Evolutionary conservation across 106 monocot species (phyloP), one percentile per base, ranked within the genome.

Genomic region (Apostasia ramifera): DNA sequence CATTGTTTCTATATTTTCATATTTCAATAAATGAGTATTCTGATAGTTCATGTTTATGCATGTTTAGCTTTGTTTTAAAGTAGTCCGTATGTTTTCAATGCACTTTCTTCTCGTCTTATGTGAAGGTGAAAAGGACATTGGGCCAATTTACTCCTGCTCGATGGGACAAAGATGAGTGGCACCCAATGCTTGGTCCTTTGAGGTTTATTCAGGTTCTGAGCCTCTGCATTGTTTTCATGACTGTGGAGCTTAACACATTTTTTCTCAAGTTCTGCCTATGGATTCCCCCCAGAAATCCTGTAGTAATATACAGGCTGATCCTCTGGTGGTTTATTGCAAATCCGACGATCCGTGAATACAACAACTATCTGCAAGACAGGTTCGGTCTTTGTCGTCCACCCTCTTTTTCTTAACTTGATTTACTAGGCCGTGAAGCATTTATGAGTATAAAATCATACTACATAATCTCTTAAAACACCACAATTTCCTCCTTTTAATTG

Each of bases 291-390:
- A 67, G 91, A 71, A 95, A 95, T 66, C 94, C 91, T 26, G 47
- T 95, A 47, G 74, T 91, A 66, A 14, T 79, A 0, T 91, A 91
- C 74, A 79, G 94, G 15, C 71, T 95, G 70, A 69, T 95, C 12
- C 81, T 95, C 2, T 95, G 94, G 94, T 95, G 94, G 94, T 70
- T 95, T 59, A 85, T 86, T 71, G 94, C 94, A n/a, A 95, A 88
- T 74, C 94, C 94, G 45, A 88, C 94, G 10, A 95, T 95, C 48
- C 85, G 94, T 11, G 94, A 95, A 74, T 95, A 95, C 67, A 95
- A 95, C 63, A 86, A 79, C 41, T 95, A 95, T 66, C 82, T 95
- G 66, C 94, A 95, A 70, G 94, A 95, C 91, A 95, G 91, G 94
- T 95, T 65, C 61, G 13, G 1, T 49, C 47, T 73, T 6, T 5